Evolutionary conservation across 192 early-diverging fungal species (phyloP).

Genomic region (Pilaira anomala): DNA sequence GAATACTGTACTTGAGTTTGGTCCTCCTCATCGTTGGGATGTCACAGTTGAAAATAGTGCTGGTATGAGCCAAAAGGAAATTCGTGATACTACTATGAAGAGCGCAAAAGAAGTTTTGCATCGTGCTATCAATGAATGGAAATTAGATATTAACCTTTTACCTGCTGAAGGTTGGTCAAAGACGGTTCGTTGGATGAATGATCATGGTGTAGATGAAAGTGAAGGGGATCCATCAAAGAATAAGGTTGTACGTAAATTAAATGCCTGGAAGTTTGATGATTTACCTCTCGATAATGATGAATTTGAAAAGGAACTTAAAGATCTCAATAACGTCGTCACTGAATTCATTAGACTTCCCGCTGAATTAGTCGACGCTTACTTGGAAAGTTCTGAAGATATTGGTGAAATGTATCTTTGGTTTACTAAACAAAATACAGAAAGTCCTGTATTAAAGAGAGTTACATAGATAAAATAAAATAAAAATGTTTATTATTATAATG

Average conservation of each 20-base stretch:
- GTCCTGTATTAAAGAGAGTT: neutral
- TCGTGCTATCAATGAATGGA: slow-evolving; percentile 17
- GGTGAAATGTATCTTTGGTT: slow-evolving; percentile 42
- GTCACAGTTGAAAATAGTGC: slow-evolving; percentile 19
- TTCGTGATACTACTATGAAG: slow-evolving; percentile 10
- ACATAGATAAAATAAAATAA: no score
- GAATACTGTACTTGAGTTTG: slow-evolving; percentile 36
- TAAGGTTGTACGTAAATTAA: slow-evolving; percentile 22
- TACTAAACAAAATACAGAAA: slow-evolving; percentile 19
- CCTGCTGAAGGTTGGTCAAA: slow-evolving; percentile 32
- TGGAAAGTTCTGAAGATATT: slow-evolving; percentile 21
- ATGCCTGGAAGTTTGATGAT: slow-evolving; percentile 33
- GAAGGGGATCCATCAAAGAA: slow-evolving; percentile 1
- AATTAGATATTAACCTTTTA: slow-evolving; percentile 34
- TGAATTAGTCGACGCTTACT: slow-evolving; percentile 24
- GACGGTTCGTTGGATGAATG: slow-evolving; percentile 24
- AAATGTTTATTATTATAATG: neutral
- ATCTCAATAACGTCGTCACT: slow-evolving; percentile 22
- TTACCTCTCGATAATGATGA: slow-evolving; percentile 27
- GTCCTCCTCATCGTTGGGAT: slow-evolving; percentile 35
- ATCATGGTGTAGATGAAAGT: slow-evolving; percentile 3
- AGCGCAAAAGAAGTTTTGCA: slow-evolving; percentile 24
- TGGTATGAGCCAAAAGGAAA: slow-evolving; percentile 10
- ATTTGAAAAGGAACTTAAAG: slow-evolving; percentile 33
- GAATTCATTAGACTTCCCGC: slow-evolving; percentile 28